A percentile compares a stretch with the other conserved stretches of the same genome.
phyloP scores from a whole-genome alignment of 2,329 filamentous ascomycete genomes.

The Colletotrichum sp. region DNA sequence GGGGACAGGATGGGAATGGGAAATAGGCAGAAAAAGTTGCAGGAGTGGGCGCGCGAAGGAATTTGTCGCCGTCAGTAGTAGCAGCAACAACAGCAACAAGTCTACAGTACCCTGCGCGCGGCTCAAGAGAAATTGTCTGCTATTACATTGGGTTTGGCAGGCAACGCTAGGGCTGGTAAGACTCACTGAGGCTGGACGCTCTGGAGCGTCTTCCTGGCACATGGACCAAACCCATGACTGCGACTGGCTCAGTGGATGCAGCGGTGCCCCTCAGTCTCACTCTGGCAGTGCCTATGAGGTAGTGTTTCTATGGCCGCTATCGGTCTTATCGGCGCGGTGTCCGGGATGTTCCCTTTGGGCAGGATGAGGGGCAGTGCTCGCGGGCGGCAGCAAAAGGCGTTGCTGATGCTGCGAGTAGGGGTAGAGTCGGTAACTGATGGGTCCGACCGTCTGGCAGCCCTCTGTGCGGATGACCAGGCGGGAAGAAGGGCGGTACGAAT shows the following conservation, averaged over 20 bases:
- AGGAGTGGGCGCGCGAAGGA: neutral
- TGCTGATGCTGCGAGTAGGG: neutral
- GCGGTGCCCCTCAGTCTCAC: slow-evolving; percentile 15
- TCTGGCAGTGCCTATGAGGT: neutral
- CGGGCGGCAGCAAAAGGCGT: neutral
- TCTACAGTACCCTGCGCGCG: neutral
- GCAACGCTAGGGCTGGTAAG: slow-evolving; percentile 18
- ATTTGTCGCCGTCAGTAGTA: neutral
- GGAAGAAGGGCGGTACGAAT: neutral
- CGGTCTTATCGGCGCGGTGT: slow-evolving; percentile 17
- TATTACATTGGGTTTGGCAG: slow-evolving; percentile 8
- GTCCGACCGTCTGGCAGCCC: neutral
- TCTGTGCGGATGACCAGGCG: neutral
- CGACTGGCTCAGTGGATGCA: slow-evolving; percentile 22
- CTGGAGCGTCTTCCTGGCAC: slow-evolving; percentile 24
- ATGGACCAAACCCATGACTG: slow-evolving; percentile 25
- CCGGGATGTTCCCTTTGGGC: slow-evolving; percentile 12
- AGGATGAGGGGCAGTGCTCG: slow-evolving; percentile 19
- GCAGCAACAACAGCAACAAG: neutral
- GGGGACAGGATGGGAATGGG: neutral
- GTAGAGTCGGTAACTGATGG: slow-evolving; percentile 15
- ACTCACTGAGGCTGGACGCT: slow-evolving; percentile 22
- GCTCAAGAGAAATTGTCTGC: neutral
- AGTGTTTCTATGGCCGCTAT: slow-evolving; percentile 6
- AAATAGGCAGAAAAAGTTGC: neutral